Percentiles rank a stretch among this genome's conserved stretches.
Conservation (phyloP, 352 stramenopile species). For the Phytophthora cryptogea region DNA sequence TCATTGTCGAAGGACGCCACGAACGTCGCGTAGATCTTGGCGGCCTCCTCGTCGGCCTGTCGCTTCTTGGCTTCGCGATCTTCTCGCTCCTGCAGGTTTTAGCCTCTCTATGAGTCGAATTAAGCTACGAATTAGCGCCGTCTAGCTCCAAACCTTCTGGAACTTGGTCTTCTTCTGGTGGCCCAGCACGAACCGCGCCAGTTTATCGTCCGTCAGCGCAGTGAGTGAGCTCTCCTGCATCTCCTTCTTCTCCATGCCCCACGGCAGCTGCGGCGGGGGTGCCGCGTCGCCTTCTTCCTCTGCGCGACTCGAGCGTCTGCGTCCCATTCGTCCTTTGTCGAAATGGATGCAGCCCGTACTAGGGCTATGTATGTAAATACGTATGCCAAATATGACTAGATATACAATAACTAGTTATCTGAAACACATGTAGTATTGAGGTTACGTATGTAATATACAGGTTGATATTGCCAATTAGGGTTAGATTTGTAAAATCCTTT, state of each 20-base stretch:
- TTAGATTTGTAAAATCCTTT: neutral
- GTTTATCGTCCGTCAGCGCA: constrained; percentile 75
- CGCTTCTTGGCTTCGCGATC: constrained; percentile 85
- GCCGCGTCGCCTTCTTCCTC: constrained; percentile 16
- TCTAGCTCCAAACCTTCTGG: constrained; percentile 56
- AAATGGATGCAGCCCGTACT: neutral
- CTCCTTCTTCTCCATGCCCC: constrained; percentile 65
- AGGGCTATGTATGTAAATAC: neutral
- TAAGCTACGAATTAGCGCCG: constrained; percentile 7
- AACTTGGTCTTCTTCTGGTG: constrained; percentile 90
- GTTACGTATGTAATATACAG: neutral
- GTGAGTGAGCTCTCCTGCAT: constrained; percentile 75
- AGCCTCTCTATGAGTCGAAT: constrained; percentile 10
- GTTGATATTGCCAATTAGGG: too few relatives aligned
- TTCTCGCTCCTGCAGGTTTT: constrained; percentile 58
- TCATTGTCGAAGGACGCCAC: constrained; percentile 89
- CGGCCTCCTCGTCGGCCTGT: constrained; percentile 84
- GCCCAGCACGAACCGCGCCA: constrained; percentile 78
- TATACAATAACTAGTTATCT: neutral
- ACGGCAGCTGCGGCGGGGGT: constrained; percentile 37
- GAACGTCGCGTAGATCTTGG: constrained; percentile 90
- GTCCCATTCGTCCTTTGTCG: constrained; percentile 18
- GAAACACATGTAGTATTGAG: neutral
- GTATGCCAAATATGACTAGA: neutral
- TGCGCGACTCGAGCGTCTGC: constrained; percentile 9